A percentile compares a stretch with the other conserved stretches of the same genome.
Conservation (phyloP, 2,329 filamentous ascomycete genomes). For the Beauveria scarabaeidicola region DNA sequence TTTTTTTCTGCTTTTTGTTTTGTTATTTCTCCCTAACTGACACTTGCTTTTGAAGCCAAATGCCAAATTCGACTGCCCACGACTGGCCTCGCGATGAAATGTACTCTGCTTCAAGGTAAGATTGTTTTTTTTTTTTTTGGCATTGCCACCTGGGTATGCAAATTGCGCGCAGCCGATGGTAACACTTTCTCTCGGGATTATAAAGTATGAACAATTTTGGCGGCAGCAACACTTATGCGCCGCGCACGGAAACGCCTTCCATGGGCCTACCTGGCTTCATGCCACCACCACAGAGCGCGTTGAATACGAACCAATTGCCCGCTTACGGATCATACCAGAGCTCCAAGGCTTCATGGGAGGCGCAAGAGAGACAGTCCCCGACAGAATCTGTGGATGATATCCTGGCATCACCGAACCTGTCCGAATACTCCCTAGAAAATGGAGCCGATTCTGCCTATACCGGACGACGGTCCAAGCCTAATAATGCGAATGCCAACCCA, state of each 20-base stretch:
- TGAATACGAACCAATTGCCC: conserved; percentile 23
- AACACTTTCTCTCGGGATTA: neutral
- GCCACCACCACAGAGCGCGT: conserved; percentile 33
- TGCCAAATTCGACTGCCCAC: neutral
- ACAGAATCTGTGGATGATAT: conserved; percentile 52
- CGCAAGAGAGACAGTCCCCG: conserved; percentile 44
- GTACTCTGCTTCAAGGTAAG: conserved; percentile 10
- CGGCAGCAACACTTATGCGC: conserved; percentile 7
- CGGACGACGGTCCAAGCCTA: conserved; percentile 34
- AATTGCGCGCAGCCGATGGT: neutral
- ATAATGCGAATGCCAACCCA: neutral
- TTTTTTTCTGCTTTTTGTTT: neutral
- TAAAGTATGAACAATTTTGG: conserved; percentile 6
- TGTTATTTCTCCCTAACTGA: neutral
- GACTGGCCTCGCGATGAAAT: conserved; percentile 11
- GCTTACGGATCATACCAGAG: conserved; percentile 32
- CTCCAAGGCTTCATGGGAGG: conserved; percentile 37
- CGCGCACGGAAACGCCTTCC: conserved; percentile 32
- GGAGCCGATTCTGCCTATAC: conserved; percentile 31
- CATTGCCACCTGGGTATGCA: neutral
- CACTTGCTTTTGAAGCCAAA: neutral
- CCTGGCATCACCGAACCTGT: conserved; percentile 47
- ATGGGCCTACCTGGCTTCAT: conserved; percentile 32
- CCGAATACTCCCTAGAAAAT: conserved; percentile 52
- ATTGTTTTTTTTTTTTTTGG: neutral